These are phyloP conservation scores for Fusarium sp. DNA, from an alignment of 2,329 filamentous ascomycete genomes.

Conservation along the genomic window DNA sequence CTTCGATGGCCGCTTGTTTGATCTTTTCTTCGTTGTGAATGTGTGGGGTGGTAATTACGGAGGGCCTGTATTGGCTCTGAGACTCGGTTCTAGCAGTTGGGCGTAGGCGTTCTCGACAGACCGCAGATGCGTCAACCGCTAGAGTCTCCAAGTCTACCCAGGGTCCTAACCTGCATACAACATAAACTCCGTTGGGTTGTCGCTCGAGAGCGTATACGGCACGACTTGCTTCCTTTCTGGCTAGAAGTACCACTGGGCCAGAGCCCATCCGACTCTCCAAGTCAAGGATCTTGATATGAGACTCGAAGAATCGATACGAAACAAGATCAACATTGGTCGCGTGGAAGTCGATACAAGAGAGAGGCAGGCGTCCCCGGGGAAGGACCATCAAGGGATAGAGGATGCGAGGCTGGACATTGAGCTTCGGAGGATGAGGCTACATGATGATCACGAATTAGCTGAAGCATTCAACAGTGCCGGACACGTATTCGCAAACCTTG, in stretches of 20 bases:
- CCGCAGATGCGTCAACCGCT: slow-evolving; percentile 56
- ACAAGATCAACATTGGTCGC: slow-evolving; percentile 60
- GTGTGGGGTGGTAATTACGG: slow-evolving; percentile 53
- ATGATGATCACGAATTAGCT: slow-evolving; percentile 3
- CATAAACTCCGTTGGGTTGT: slow-evolving; percentile 68
- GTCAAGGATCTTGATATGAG: slow-evolving; percentile 70
- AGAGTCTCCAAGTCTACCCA: slow-evolving; percentile 72
- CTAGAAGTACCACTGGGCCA: slow-evolving; percentile 67
- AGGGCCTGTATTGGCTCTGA: slow-evolving; percentile 29
- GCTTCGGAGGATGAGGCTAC: slow-evolving; percentile 65
- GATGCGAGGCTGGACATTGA: slow-evolving; percentile 62
- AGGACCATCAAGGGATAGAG: slow-evolving; percentile 71
- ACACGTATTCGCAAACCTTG: slow-evolving; percentile 52
- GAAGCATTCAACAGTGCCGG: not conserved
- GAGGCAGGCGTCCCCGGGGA: slow-evolving; percentile 65
- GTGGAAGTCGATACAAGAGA: slow-evolving; percentile 69
- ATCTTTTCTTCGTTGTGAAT: slow-evolving; percentile 62
- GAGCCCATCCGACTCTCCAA: slow-evolving; percentile 68
- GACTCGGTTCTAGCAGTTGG: slow-evolving; percentile 27
- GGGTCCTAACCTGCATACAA: slow-evolving; percentile 71
- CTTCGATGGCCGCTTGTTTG: slow-evolving; percentile 68
- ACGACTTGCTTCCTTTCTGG: slow-evolving; percentile 64
- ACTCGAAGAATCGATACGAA: slow-evolving; percentile 66
- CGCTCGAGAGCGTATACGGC: slow-evolving; percentile 72
- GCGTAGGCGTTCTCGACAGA: slow-evolving; percentile 46